Conservation (phyloP, 495 filamentous ascomycete genomes). For the Xeromyces bisporus region DNA sequence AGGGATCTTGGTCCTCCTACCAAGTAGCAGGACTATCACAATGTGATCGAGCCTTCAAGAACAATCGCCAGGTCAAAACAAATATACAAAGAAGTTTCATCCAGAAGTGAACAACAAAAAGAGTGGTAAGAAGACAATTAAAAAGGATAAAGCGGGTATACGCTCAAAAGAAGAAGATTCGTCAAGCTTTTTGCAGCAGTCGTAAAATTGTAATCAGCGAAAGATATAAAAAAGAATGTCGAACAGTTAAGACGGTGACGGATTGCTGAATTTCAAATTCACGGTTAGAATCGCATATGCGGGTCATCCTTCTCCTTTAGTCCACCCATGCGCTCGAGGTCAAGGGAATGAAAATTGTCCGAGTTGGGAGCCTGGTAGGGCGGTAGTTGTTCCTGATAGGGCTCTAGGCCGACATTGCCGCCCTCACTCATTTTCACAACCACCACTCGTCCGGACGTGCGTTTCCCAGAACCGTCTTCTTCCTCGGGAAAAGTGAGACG, state of each 20-base stretch:
- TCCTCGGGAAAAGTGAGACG: slow-evolving; percentile 98
- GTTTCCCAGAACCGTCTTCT: slow-evolving; percentile 65
- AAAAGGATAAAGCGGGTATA: slow-evolving; percentile 11
- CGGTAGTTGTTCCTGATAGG: slow-evolving; percentile 64
- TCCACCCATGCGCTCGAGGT: slow-evolving; percentile 88
- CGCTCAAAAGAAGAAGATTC: slow-evolving; percentile 17
- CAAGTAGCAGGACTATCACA: too few relatives aligned
- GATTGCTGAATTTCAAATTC: background rate
- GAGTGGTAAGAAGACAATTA: too few relatives aligned
- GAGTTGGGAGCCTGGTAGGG: slow-evolving; percentile 66
- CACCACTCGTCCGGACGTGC: slow-evolving; percentile 74
- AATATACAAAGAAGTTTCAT: too few relatives aligned
- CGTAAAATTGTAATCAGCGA: too few relatives aligned
- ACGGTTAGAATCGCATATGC: slow-evolving; percentile 20
- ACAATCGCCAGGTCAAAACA: too few relatives aligned
- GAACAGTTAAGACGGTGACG: background rate
- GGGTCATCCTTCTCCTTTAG: slow-evolving; percentile 67
- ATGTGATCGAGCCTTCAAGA: too few relatives aligned
- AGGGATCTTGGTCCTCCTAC: too few relatives aligned
- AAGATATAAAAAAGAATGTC: too few relatives aligned
- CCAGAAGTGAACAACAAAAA: too few relatives aligned
- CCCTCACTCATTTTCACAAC: slow-evolving; percentile 82
- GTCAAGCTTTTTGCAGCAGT: slow-evolving; percentile 29
- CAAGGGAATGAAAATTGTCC: slow-evolving; percentile 73
- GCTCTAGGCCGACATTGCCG: slow-evolving; percentile 70